Evolutionary conservation across 2,329 filamentous ascomycete species (phyloP).

Genomic region (Coniochaeta sp.): DNA sequence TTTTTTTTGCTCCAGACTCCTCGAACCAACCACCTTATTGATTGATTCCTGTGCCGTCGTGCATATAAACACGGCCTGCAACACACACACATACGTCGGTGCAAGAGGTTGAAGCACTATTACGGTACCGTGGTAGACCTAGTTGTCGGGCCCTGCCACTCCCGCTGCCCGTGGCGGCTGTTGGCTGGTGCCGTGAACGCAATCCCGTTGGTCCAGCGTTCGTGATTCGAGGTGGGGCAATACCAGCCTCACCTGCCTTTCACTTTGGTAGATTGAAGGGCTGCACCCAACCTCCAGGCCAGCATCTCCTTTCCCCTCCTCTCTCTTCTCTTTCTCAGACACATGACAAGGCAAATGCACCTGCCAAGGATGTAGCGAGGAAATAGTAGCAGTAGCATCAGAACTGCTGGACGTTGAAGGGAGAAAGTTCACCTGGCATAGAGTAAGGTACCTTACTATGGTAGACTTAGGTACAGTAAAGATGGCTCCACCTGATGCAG

Average conservation of each 20-base stretch:
- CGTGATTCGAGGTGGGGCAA: not conserved
- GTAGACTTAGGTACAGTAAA: too few species aligned
- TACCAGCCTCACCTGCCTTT: not conserved
- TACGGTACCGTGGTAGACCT: not conserved
- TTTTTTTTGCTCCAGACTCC: too few species aligned
- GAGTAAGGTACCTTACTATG: too few species aligned
- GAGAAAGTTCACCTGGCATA: not conserved
- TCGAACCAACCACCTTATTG: not conserved
- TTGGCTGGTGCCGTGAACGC: not conserved
- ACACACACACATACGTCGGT: not conserved
- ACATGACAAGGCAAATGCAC: too few species aligned
- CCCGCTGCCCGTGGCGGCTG: not conserved
- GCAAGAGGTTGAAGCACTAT: not conserved
- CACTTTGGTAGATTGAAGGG: not conserved
- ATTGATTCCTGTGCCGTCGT: not conserved
- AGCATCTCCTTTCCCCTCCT: too few species aligned
- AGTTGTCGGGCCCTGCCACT: not conserved
- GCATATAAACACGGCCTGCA: not conserved
- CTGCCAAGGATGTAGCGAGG: too few species aligned
- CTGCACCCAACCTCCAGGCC: not conserved
- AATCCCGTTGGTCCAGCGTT: not conserved
- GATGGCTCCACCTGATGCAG: not conserved
- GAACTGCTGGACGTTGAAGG: not conserved
- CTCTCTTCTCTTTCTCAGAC: not conserved
- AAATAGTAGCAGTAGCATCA: not conserved